Evolutionary conservation across 2,329 filamentous ascomycete genomes (phyloP).

Genomic region (Ceratocystis huliohia): DNA sequence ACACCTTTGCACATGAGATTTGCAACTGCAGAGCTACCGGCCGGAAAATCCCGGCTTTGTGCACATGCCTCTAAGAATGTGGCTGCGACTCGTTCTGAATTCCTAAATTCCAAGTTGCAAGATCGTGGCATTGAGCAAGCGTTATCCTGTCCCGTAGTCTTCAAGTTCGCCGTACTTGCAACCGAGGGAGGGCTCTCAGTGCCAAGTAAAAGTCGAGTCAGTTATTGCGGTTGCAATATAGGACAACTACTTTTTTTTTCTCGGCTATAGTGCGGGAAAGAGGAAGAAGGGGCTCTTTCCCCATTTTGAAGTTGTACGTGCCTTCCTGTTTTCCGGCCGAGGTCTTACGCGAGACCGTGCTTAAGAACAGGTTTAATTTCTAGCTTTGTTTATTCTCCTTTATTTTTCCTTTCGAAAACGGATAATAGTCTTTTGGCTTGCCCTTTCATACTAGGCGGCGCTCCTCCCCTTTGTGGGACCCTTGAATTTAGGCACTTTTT

Average conservation of each 20-base stretch:
- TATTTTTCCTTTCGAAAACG: not conserved
- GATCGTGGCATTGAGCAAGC: not conserved
- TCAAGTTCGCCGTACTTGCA: too few species aligned
- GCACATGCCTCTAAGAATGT: not conserved
- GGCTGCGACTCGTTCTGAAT: not conserved
- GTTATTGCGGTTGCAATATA: not conserved
- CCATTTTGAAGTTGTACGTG: not conserved
- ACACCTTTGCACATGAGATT: not conserved
- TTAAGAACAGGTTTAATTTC: not conserved
- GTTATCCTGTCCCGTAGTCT: too few species aligned
- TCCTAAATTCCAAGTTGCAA: not conserved
- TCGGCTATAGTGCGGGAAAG: constrained; percentile 8
- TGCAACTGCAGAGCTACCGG: not conserved
- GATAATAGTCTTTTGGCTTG: not conserved
- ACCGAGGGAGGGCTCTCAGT: not conserved
- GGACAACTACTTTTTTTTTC: not conserved
- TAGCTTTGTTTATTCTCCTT: not conserved
- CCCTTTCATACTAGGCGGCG: too few species aligned
- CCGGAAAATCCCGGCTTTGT: not conserved
- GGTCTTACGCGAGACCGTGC: constrained; percentile 1
- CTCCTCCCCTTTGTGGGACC: not conserved
- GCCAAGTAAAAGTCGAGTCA: not conserved
- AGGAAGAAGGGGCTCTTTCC: not conserved
- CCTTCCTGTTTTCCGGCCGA: constrained; percentile 20
- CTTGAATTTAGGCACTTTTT: not conserved